Percentiles rank a stretch among this genome's conserved stretches.
Conservation (phyloP, 805 yeast species). For the Priceomyces melissophilus region DNA sequence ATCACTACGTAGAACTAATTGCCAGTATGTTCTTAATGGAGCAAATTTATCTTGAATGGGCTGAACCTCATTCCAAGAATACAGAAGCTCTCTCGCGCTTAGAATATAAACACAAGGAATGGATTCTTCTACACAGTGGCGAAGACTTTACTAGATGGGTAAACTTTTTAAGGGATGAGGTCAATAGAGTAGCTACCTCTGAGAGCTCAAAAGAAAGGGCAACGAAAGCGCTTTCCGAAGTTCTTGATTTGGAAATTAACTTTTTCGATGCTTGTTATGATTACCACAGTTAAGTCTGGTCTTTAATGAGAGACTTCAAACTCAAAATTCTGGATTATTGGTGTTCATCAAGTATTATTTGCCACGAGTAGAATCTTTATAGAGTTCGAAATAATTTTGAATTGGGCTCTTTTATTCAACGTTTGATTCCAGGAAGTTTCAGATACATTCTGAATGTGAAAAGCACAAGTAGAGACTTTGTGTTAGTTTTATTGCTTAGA, state of each 20-base stretch:
- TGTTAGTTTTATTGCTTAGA: too few relatives aligned
- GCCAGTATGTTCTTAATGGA: slow-evolving; percentile 48
- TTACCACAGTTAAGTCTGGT: slow-evolving; percentile 8
- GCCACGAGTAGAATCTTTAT: too few relatives aligned
- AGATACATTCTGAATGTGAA: too few relatives aligned
- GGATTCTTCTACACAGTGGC: slow-evolving; percentile 54
- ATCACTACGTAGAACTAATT: slow-evolving; percentile 38
- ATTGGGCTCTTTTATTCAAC: too few relatives aligned
- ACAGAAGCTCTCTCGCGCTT: slow-evolving; percentile 21
- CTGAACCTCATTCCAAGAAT: slow-evolving; percentile 27
- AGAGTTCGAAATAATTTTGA: too few relatives aligned
- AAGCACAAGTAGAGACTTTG: too few relatives aligned
- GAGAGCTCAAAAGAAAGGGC: slow-evolving; percentile 14
- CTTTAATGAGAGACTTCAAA: not conserved
- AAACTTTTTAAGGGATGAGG: slow-evolving; percentile 42
- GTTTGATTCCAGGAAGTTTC: too few relatives aligned
- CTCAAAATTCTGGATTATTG: too few relatives aligned
- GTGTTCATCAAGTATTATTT: too few relatives aligned
- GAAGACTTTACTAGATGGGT: slow-evolving; percentile 46
- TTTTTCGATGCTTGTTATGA: slow-evolving; percentile 49
- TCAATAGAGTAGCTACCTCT: slow-evolving; percentile 32
- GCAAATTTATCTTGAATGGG: slow-evolving; percentile 52
- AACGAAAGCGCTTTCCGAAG: slow-evolving; percentile 26
- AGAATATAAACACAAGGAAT: slow-evolving; percentile 46
- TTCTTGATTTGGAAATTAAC: slow-evolving; percentile 38